Conservation (phyloP, 192 early-diverging fungal species). For the Coemansia sp. region DNA sequence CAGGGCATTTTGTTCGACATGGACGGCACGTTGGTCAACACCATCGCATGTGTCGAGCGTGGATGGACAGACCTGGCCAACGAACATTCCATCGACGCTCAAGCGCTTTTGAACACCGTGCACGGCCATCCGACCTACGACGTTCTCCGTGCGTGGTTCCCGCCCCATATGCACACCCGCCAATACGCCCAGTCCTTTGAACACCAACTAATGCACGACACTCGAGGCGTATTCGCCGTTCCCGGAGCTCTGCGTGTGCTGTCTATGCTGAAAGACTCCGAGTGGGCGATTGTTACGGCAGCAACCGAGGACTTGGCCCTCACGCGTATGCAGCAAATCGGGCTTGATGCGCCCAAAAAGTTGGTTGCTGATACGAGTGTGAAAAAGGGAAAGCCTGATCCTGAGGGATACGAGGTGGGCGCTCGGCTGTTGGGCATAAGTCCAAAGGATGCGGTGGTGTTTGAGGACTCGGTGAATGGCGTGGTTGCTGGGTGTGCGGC, state of each 20-base stretch:
- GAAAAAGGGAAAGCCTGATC: constrained; percentile 24
- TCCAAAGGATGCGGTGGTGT: constrained; percentile 24
- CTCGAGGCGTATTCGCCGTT: constrained; percentile 26
- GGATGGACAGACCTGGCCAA: constrained; percentile 21
- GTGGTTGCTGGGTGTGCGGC: constrained; percentile 31
- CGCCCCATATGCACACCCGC: constrained; percentile 13
- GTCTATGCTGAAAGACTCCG: background rate
- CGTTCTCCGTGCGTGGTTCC: constrained; percentile 31
- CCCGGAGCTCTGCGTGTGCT: constrained; percentile 29
- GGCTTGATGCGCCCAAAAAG: constrained; percentile 14
- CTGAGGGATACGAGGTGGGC: constrained; percentile 25
- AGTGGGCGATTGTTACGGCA: constrained; percentile 45
- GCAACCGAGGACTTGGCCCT: constrained; percentile 25
- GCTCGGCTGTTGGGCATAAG: constrained; percentile 14
- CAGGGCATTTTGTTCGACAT: constrained; percentile 46
- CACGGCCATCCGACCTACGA: constrained; percentile 37
- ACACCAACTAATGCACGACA: constrained; percentile 9
- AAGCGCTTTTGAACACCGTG: constrained; percentile 12
- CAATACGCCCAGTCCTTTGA: constrained; percentile 22
- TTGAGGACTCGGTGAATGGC: constrained; percentile 43
- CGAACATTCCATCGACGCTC: constrained; percentile 21
- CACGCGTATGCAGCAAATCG: constrained; percentile 20
- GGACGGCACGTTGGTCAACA: constrained; percentile 49
- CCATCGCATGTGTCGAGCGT: constrained; percentile 34
- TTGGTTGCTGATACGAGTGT: constrained; percentile 29